Percentiles rank a stretch among this genome's conserved stretches.
These are phyloP conservation scores for Entomortierella beljakovae DNA, from an alignment of 192 early-diverging fungal species.

Conservation along the genomic window DNA sequence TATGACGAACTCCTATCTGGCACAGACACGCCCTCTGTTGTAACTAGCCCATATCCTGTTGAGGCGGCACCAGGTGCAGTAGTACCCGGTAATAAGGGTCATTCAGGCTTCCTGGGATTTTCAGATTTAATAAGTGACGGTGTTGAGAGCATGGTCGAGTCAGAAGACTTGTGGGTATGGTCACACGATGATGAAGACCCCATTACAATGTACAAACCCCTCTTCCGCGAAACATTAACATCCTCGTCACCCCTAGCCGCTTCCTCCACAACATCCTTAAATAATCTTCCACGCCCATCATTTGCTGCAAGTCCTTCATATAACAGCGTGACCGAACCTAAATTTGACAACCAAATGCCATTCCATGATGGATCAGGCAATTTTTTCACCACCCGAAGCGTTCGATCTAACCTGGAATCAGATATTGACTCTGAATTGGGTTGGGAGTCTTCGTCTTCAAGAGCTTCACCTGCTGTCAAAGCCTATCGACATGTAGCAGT, in stretches of 20 bases:
- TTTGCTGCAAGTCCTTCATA: slow-evolving; percentile 17
- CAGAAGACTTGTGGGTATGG: slow-evolving; percentile 44
- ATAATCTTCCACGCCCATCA: slow-evolving; percentile 31
- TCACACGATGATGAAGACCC: slow-evolving; percentile 45
- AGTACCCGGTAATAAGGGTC: background rate
- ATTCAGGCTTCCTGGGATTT: slow-evolving; percentile 22
- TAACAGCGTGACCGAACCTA: background rate
- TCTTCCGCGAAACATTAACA: background rate
- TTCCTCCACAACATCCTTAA: slow-evolving; percentile 20
- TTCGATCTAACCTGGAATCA: slow-evolving; percentile 8
- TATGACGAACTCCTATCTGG: slow-evolving; percentile 29
- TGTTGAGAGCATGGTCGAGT: slow-evolving; percentile 32
- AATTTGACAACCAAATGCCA: slow-evolving; percentile 48
- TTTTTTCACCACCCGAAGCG: slow-evolving; percentile 8
- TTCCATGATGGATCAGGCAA: slow-evolving; percentile 50
- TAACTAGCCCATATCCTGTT: slow-evolving; percentile 4
- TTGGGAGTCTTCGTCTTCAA: slow-evolving; percentile 28
- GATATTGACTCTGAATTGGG: slow-evolving; percentile 20
- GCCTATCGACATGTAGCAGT: background rate
- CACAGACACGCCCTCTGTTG: slow-evolving; percentile 12
- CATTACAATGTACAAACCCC: background rate
- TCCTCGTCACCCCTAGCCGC: slow-evolving; percentile 3
- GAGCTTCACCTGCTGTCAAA: slow-evolving; percentile 19
- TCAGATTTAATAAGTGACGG: slow-evolving; percentile 45
- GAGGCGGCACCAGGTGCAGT: background rate